Evolutionary conservation across 2,329 filamentous ascomycete species (phyloP), one percentile per base, ranked within the genome.

Genomic region (Fusarium sp.): DNA sequence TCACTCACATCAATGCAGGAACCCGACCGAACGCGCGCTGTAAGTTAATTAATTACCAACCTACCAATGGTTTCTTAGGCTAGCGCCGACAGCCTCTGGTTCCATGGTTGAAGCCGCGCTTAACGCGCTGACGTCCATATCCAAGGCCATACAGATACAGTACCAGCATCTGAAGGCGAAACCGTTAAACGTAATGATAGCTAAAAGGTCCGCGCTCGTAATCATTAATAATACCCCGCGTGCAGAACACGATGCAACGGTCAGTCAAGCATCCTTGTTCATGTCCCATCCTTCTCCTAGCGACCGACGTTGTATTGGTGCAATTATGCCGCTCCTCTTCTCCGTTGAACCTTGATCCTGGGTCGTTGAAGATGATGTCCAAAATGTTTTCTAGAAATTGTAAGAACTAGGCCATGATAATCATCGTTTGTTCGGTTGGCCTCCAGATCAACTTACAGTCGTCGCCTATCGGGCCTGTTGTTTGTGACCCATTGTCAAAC

Each of bases 1-100:
- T 28, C 60, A 53, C 60, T 58, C 44, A 58, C 53, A 58, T 74
- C 65, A 64, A 74, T 74, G 72, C 72, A 74, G 72, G 72, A 74
- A 74, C 72, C 70, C 72, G 72, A 61, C 66, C 55, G 57, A 50
- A 45, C 48, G 42, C 54, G 39, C 50, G 37, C 43, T 69, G 46
- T 37, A 37, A 37, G 16, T 37, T 37, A 1, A 18, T 37, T 37
- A 34, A 18, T 6, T 18, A 31, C 3, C 13, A 28, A 34, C 31
- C 31, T 50, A 18, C 37, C 34, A 54, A 62, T 67, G 28, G 23
- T 25, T 25, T 53, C 19, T 39, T 25, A 13, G 34, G 11, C 34
- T 28, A 55, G 23, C 16, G 41, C n/a, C 25, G 44, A 18, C 18
- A 39, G 39, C n/a, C 30, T 49, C 43, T 39, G 25, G 7, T 39